Evolutionary conservation across 169 alveolate species (phyloP).

Genomic region (Plasmodium malariae): DNA sequence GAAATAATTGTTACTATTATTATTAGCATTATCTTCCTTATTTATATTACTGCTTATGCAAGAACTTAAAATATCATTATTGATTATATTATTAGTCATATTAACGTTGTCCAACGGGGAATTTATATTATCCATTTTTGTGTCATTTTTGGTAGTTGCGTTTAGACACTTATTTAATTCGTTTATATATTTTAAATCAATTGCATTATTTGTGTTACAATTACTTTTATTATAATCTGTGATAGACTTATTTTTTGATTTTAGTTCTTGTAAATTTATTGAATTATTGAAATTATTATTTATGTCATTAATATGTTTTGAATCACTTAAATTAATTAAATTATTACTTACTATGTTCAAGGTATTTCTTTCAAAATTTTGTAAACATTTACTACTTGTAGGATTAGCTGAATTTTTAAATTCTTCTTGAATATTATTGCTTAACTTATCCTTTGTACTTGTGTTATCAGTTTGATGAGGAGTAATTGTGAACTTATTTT

Average conservation of each 20-base stretch:
- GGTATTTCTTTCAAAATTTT: neutral
- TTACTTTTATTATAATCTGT: neutral
- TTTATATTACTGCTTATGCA: neutral
- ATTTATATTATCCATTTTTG: conserved; percentile 6
- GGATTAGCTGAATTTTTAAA: neutral
- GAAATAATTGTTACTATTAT: neutral
- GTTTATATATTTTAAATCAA: neutral
- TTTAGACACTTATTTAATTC: neutral
- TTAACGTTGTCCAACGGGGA: neutral
- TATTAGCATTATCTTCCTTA: neutral
- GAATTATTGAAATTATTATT: neutral
- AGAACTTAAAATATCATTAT: neutral
- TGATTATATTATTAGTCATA: neutral
- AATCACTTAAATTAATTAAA: neutral
- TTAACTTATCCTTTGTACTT: neutral
- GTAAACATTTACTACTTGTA: neutral
- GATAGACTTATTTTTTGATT: neutral
- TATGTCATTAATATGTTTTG: neutral
- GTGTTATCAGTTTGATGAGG: neutral
- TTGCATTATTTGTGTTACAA: neutral
- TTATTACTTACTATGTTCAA: neutral
- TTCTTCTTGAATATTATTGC: neutral
- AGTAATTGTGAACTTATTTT: neutral
- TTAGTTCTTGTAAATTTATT: neutral
- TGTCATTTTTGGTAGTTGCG: neutral